A percentile compares a stretch with the other conserved stretches of the same genome.
Conservation (phyloP, 257 asterid genomes). For the Solanum piurae region DNA sequence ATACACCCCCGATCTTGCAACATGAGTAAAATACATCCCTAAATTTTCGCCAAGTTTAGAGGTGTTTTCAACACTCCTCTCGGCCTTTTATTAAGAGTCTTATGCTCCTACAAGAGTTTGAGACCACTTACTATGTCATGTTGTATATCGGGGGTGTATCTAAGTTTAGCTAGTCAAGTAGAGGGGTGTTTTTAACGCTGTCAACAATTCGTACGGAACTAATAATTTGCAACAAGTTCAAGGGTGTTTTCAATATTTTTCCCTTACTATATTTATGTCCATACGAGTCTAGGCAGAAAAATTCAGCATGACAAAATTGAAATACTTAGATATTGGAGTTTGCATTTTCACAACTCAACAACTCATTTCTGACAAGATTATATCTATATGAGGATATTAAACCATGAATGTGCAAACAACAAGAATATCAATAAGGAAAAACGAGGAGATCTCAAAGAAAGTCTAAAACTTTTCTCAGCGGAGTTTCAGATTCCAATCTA, state of each 20-base stretch:
- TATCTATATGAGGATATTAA: background rate
- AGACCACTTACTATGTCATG: background rate
- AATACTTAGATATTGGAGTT: background rate
- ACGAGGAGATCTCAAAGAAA: background rate
- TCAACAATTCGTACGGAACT: background rate
- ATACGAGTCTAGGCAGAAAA: background rate
- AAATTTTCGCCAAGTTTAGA: background rate
- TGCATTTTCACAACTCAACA: background rate
- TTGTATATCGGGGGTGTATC: background rate
- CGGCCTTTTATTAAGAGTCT: background rate
- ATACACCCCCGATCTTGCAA: background rate
- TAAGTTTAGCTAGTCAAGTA: background rate
- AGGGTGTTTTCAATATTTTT: too few species aligned
- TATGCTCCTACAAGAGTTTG: background rate
- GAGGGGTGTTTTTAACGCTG: background rate
- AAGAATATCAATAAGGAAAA: background rate
- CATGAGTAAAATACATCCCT: background rate
- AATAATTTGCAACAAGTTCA: too few species aligned
- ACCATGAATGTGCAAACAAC: background rate
- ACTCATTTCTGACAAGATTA: background rate
- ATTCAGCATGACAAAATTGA: background rate
- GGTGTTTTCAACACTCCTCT: background rate
- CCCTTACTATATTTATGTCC: background rate
- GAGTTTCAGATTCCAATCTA: background rate
- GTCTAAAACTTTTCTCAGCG: background rate